phyloP scores from a whole-genome alignment of 768 basidiomycete species.

The Amanita muscaria region DNA sequence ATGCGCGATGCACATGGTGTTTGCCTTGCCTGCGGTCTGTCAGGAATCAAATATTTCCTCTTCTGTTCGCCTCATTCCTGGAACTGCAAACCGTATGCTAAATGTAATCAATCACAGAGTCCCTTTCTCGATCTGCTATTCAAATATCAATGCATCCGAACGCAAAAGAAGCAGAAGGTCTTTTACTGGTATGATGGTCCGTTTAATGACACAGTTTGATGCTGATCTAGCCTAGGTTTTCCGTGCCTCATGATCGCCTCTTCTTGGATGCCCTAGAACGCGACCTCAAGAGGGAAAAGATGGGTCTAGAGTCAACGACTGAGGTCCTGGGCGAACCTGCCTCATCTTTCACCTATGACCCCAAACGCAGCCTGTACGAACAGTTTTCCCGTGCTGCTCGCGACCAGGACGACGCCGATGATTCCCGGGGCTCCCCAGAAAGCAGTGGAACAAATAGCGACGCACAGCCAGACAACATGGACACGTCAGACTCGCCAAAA shows the following conservation, averaged over 20 bases:
- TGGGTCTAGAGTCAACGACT: constrained; percentile 82
- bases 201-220: not conserved
- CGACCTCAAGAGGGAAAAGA: constrained; percentile 92
- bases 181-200: constrained; percentile 75
- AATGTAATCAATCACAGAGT: too few species aligned
- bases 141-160: constrained; percentile 94
- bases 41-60: constrained; percentile 37
- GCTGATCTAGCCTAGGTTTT: constrained; percentile 54
- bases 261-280: constrained; percentile 96
- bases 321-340: constrained; percentile 69
- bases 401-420: constrained; percentile 31
- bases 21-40: too few species aligned
- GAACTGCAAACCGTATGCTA: too few species aligned
- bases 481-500: not conserved
- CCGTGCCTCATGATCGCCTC: constrained; percentile 92
- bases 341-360: constrained; percentile 80
- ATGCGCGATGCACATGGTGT: not conserved
- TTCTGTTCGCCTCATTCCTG: too few species aligned
- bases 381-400: constrained; percentile 58
- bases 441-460: constrained; percentile 15
- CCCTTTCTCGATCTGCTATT: constrained; percentile 90
- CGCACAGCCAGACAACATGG: constrained; percentile 5
- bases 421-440: constrained; percentile 20
- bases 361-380: constrained; percentile 78
- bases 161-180: constrained; percentile 99